Conservation (phyloP, 2,329 filamentous ascomycete genomes). For the Fusarium sp. region DNA sequence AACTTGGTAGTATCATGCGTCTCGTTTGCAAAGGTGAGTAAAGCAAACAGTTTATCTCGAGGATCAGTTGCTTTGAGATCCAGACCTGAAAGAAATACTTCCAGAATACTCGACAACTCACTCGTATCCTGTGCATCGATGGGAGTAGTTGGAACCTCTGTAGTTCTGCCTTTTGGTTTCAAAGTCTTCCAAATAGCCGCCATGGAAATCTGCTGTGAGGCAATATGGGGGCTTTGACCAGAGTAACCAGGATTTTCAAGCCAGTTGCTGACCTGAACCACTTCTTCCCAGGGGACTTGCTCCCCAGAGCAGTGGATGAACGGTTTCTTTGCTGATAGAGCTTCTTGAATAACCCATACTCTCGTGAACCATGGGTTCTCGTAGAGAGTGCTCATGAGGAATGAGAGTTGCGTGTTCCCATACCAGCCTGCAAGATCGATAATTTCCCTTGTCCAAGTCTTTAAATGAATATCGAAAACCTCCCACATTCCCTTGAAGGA, state of each 20-base stretch:
- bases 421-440: conserved; percentile 36
- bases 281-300: conserved; percentile 18
- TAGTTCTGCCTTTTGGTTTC: conserved; percentile 3
- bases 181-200: conserved; percentile 29
- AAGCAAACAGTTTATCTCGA: conserved; percentile 28
- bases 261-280: conserved; percentile 17
- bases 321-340: conserved; percentile 4
- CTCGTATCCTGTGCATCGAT: background rate
- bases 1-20: conserved; percentile 8
- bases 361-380: conserved; percentile 32
- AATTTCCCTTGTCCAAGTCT: conserved; percentile 11
- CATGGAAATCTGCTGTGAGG: conserved; percentile 22
- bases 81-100: conserved; percentile 26
- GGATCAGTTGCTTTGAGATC: conserved; percentile 36
- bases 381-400: conserved; percentile 28
- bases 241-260: conserved; percentile 6
- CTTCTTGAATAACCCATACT: conserved; percentile 36
- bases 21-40: conserved; percentile 31
- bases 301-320: conserved; percentile 11
- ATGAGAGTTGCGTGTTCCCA: conserved; percentile 15
- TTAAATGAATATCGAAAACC: conserved; percentile 15
- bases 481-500: conserved; percentile 30
- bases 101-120: conserved; percentile 13
- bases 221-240: conserved; percentile 19
- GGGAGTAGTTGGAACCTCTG: background rate